Evolutionary conservation across 78 protist genomes (phyloP).

Genomic region (slime mould (Dictyostelium discoideum)): DNA sequence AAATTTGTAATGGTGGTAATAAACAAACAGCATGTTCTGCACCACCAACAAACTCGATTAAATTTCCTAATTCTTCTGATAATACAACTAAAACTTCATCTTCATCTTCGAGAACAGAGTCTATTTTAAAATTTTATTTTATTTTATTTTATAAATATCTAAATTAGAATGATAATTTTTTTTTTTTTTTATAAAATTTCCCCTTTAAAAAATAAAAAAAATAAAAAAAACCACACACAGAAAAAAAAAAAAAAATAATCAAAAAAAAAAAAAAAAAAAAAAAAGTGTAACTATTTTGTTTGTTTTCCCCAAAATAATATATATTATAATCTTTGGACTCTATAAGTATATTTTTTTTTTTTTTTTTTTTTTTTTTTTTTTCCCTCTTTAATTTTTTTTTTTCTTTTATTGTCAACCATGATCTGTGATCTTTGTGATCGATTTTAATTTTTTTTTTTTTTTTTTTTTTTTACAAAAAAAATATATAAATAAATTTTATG

Average conservation of each 20-base stretch:
- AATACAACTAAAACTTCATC: slow-evolving; percentile 96
- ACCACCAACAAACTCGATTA: slow-evolving; percentile 96
- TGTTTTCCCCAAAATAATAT: not conserved
- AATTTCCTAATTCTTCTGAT: slow-evolving; percentile 95
- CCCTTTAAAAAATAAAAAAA: not conserved
- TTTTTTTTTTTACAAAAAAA: not conserved
- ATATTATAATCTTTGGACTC: no score
- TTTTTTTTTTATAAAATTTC: not conserved
- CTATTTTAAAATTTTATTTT: slow-evolving; percentile 15
- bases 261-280: not conserved
- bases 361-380: no score
- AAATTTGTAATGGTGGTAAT: slow-evolving; percentile 92
- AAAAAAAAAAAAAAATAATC: not conserved
- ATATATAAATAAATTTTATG: not conserved
- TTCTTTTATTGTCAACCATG: not conserved
- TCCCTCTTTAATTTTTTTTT: no score
- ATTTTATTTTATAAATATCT: not conserved
- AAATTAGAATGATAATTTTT: not conserved
- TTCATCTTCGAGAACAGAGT: slow-evolving; percentile 94
- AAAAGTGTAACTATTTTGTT: not conserved
- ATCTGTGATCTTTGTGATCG: not conserved
- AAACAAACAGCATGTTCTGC: slow-evolving; percentile 85
- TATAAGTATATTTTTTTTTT: no score
- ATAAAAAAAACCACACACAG: not conserved
- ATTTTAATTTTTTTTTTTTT: not conserved